phyloP scores from a whole-genome alignment of 2,329 filamentous ascomycete genomes.

The Ploettnerulaceae sp. region DNA sequence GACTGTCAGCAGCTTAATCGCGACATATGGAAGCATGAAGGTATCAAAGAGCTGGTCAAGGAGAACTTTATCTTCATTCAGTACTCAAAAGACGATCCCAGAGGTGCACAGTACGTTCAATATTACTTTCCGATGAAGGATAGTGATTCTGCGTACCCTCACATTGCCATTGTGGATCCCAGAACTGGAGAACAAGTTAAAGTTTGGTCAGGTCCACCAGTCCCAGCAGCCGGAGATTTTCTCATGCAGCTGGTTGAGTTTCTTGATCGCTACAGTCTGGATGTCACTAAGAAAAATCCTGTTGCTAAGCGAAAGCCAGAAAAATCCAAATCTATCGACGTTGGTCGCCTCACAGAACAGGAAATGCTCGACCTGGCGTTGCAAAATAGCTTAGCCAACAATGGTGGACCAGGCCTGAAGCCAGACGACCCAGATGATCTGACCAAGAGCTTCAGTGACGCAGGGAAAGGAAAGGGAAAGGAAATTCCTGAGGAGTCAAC shows the following conservation, averaged over 20 bases:
- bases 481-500: slow-evolving; percentile 39
- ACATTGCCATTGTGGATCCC: slow-evolving; percentile 93
- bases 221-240: slow-evolving; percentile 73
- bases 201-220: slow-evolving; percentile 82
- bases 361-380: slow-evolving; percentile 95
- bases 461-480: slow-evolving; percentile 52
- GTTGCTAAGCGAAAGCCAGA: slow-evolving; percentile 75
- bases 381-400: slow-evolving; percentile 73
- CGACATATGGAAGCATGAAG: slow-evolving; percentile 88
- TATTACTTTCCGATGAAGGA: slow-evolving; percentile 83
- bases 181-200: slow-evolving; percentile 97
- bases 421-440: slow-evolving; percentile 81
- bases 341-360: slow-evolving; percentile 90
- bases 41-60: slow-evolving; percentile 71
- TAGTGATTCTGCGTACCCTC: slow-evolving; percentile 84
- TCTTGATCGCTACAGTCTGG: slow-evolving; percentile 91
- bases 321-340: slow-evolving; percentile 62
- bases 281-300: slow-evolving; percentile 84
- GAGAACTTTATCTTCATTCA: slow-evolving; percentile 97
- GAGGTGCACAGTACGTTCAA: slow-evolving; percentile 74
- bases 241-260: slow-evolving; percentile 91
- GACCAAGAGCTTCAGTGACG: slow-evolving; percentile 58
- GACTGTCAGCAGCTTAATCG: slow-evolving; percentile 91
- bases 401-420: slow-evolving; percentile 43
- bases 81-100: slow-evolving; percentile 79